Conservation (phyloP, 2,329 filamentous ascomycete species). For the Chaetoscypha palmicola region DNA sequence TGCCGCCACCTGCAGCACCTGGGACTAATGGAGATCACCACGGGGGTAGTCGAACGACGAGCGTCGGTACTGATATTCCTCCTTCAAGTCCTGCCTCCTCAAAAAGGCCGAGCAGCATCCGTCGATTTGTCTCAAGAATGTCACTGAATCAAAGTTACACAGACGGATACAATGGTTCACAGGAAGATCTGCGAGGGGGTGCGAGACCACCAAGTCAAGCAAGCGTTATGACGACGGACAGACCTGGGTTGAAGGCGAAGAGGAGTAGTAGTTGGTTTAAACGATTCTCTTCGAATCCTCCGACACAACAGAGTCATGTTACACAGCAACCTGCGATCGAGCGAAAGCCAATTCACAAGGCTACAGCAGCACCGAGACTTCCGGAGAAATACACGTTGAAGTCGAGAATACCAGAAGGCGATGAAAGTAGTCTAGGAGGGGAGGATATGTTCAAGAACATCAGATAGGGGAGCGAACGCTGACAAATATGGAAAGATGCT, state of each 20-base stretch:
- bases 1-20: constrained; percentile 2
- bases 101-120: constrained; percentile 32
- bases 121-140: constrained; percentile 32
- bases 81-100: constrained; percentile 26
- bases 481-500: constrained; percentile 15
- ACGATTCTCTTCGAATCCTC: constrained; percentile 16
- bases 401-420: constrained; percentile 25
- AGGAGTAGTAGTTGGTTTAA: constrained; percentile 30
- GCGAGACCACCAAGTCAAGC: constrained; percentile 26
- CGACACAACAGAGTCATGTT: background rate
- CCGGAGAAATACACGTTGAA: constrained; percentile 30
- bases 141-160: constrained; percentile 31
- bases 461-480: constrained; percentile 19
- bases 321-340: background rate
- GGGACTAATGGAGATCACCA: constrained; percentile 7
- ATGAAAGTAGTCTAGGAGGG: constrained; percentile 28
- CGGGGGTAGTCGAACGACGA: constrained; percentile 18
- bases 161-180: constrained; percentile 21
- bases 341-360: constrained; percentile 10
- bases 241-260: constrained; percentile 20
- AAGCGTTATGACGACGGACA: constrained; percentile 21
- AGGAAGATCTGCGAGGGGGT: constrained; percentile 24
- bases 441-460: constrained; percentile 34
- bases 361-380: constrained; percentile 30
- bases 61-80: constrained; percentile 11